These are phyloP conservation scores for Trametes punicea DNA, from an alignment of 768 basidiomycete genomes.

Conservation along the genomic window DNA sequence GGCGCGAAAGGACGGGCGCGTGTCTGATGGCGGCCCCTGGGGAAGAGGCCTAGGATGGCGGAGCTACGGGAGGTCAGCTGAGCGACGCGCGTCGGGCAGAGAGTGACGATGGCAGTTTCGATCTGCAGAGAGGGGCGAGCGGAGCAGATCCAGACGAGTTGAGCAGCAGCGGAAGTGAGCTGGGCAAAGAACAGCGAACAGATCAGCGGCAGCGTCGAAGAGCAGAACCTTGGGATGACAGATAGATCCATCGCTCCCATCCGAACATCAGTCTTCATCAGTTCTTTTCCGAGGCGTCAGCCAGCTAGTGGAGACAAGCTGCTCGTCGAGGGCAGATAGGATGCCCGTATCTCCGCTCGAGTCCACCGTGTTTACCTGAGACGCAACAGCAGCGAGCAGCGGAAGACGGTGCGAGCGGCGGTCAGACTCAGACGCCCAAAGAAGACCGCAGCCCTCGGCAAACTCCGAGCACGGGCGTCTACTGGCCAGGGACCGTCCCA, in stretches of 20 bases:
- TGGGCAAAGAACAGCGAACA: neutral
- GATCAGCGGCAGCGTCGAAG: slow-evolving; percentile 1
- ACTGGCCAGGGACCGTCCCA: neutral
- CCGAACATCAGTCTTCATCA: neutral
- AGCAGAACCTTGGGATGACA: neutral
- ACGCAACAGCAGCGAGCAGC: no score
- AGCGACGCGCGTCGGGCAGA: neutral
- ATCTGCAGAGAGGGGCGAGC: neutral
- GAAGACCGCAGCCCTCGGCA: neutral
- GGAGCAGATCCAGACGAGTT: no score
- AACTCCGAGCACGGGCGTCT: slow-evolving; percentile 7
- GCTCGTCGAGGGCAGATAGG: no score
- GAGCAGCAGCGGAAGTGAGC: neutral
- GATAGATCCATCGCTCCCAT: neutral
- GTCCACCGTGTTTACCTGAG: no score
- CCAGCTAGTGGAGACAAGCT: no score
- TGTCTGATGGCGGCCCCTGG: slow-evolving; percentile 10
- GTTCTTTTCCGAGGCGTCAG: neutral
- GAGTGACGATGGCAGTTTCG: neutral
- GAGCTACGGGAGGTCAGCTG: slow-evolving; percentile 1
- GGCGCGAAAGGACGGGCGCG: neutral
- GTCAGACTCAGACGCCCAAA: no score
- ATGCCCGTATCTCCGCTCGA: no score
- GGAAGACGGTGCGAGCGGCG: no score
- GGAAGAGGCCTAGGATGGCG: neutral